phyloP scores from a whole-genome alignment of 2,329 filamentous ascomycete genomes.

The Pezicula neosporulosa region DNA sequence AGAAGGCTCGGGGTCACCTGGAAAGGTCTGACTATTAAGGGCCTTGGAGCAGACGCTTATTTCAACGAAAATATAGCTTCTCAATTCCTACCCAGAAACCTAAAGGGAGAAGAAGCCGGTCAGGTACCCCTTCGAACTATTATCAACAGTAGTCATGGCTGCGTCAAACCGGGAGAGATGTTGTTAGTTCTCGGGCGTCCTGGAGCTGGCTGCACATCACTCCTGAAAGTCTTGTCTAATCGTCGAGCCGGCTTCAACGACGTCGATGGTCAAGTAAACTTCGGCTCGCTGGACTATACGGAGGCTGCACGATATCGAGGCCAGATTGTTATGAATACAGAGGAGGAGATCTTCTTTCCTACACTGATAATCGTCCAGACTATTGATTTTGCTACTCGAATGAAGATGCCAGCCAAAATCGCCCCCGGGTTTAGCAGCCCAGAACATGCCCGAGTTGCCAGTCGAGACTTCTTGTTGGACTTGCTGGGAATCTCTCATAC shows the following conservation, averaged over 20 bases:
- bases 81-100: conserved; percentile 15
- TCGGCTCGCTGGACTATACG: conserved; percentile 41
- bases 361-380: conserved; percentile 47
- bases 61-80: conserved; percentile 24
- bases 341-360: conserved; percentile 49
- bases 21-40: conserved; percentile 24
- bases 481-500: conserved; percentile 50
- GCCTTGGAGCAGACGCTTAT: conserved; percentile 23
- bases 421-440: conserved; percentile 27
- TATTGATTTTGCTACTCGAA: conserved; percentile 50
- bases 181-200: conserved; percentile 66
- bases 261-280: conserved; percentile 56
- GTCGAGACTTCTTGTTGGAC: conserved; percentile 21
- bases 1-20: conserved; percentile 25
- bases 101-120: conserved; percentile 42
- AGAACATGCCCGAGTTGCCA: too few species aligned
- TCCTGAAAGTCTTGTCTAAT: conserved; percentile 68
- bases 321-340: conserved; percentile 54
- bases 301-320: conserved; percentile 45
- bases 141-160: conserved; percentile 61
- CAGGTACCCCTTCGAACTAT: conserved; percentile 62
- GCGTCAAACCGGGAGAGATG: conserved; percentile 72
- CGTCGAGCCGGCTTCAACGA: conserved; percentile 54
- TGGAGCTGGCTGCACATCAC: conserved; percentile 66
- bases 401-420: conserved; percentile 50